These are phyloP conservation scores for Talaromyces marneffei DNA, from an alignment of 2,329 filamentous ascomycete genomes.

Conservation along the genomic window DNA sequence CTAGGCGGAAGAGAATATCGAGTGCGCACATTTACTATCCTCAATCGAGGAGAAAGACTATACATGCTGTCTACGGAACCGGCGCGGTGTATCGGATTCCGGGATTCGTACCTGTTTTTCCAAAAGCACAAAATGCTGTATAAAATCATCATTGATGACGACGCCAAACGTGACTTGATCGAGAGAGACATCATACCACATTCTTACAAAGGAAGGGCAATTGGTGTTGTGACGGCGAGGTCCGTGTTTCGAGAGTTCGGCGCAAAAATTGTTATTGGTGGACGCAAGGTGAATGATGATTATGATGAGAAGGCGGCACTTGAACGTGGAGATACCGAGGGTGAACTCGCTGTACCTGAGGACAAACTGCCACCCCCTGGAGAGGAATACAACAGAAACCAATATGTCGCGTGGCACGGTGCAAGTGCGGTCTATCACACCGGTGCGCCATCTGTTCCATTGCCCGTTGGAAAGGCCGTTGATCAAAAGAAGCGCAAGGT, in stretches of 20 bases:
- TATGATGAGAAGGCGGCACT: conserved; percentile 74
- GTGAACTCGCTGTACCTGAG: conserved; percentile 84
- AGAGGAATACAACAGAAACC: conserved; percentile 95
- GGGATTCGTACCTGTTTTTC: conserved; percentile 98
- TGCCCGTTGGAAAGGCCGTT: conserved; percentile 64
- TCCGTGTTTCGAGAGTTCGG: conserved; percentile 98
- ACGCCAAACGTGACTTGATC: conserved; percentile 96
- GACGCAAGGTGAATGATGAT: conserved; percentile 78
- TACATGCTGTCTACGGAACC: conserved; percentile 99
- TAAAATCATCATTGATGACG: conserved; percentile 96
- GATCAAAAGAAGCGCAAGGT: conserved; percentile 79
- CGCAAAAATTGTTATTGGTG: conserved; percentile 86
- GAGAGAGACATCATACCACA: conserved; percentile 92
- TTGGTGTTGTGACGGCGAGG: conserved; percentile 91
- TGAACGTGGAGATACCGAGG: conserved; percentile 74
- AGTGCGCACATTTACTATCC: conserved; percentile 88
- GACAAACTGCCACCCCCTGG: conserved; percentile 69
- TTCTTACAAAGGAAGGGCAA: conserved; percentile 96
- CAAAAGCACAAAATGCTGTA: conserved; percentile 93
- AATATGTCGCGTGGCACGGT: conserved; percentile 97
- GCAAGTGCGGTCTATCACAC: conserved; percentile 94
- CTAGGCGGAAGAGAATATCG: conserved; percentile 83
- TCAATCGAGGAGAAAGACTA: conserved; percentile 72
- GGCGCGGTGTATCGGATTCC: conserved; percentile 90
- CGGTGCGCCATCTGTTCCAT: conserved; percentile 67